These are phyloP conservation scores for Begonia fuchsioides DNA, from an alignment of 306 rosid genomes.

Conservation along the genomic window DNA sequence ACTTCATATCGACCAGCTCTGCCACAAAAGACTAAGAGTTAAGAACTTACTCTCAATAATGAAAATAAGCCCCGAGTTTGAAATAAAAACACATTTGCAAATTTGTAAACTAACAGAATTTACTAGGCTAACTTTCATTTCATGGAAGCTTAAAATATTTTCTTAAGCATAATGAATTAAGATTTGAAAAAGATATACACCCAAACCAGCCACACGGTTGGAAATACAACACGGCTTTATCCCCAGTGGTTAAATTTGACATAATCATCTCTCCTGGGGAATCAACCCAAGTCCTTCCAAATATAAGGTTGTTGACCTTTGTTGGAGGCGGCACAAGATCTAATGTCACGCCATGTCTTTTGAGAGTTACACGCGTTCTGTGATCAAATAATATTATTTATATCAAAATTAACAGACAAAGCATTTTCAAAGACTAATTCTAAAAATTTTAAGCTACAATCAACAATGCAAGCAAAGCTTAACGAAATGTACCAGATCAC, in stretches of 20 bases:
- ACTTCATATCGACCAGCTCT: slow-evolving; percentile 93
- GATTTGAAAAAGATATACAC: slow-evolving; percentile 19
- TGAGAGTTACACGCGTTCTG: slow-evolving; percentile 67
- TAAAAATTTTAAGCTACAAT: too few species aligned
- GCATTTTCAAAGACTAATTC: slow-evolving; percentile 1
- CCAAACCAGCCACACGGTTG: slow-evolving; percentile 95
- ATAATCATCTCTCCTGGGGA: slow-evolving; percentile 79
- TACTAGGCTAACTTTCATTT: too few species aligned
- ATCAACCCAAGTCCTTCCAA: slow-evolving; percentile 84
- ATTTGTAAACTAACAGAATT: too few species aligned
- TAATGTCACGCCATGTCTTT: slow-evolving; percentile 54
- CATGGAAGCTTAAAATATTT: too few species aligned
- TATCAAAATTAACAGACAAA: too few species aligned
- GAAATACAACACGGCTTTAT: slow-evolving; percentile 62
- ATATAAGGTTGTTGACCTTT: slow-evolving; percentile 73
- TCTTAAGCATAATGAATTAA: background rate
- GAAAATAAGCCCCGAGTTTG: background rate
- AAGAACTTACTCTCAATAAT: background rate
- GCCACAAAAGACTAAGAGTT: slow-evolving; percentile 5
- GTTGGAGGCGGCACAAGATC: slow-evolving; percentile 91
- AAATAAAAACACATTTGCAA: too few species aligned
- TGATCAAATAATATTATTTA: too few species aligned
- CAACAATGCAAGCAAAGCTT: background rate
- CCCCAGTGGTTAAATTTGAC: slow-evolving; percentile 64
- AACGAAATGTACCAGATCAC: background rate